Percentiles rank a stretch among this genome's conserved stretches.
Evolutionary conservation across 495 filamentous ascomycete genomes (phyloP).

Genomic region (Penicillium cinerascens): DNA sequence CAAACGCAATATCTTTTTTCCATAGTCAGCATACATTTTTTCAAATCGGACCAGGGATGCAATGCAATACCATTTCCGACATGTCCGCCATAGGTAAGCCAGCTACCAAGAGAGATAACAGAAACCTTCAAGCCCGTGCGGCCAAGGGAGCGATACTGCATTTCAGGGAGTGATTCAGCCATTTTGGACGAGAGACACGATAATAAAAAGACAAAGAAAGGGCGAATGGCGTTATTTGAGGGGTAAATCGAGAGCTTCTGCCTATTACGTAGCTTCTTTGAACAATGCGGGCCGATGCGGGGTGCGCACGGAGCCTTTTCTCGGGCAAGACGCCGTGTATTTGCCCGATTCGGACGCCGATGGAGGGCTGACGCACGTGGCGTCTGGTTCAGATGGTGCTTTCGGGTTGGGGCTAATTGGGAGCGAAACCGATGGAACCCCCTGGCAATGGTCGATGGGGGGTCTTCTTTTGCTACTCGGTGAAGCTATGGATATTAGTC

Average conservation of each 20-base stretch:
- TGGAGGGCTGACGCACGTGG: background rate
- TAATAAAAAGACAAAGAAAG: background rate
- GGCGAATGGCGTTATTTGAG: background rate
- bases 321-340: background rate
- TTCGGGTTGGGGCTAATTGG: conserved; percentile 8
- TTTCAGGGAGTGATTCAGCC: conserved; percentile 49
- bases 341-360: conserved; percentile 6
- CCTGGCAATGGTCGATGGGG: background rate
- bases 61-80: conserved; percentile 57
- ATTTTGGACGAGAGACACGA: conserved; percentile 1
- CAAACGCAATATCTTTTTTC: conserved; percentile 54
- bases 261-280: background rate
- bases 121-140: conserved; percentile 74
- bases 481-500: background rate
- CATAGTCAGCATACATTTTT: background rate
- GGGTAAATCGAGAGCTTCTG: background rate
- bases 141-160: conserved; percentile 74
- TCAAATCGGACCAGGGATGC: background rate
- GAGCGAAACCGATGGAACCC: background rate
- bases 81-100: conserved; percentile 76
- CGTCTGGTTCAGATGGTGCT: background rate
- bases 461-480: background rate
- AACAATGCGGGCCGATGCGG: conserved; percentile 15
- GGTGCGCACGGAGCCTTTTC: conserved; percentile 1
- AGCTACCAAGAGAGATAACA: conserved; percentile 68